Conservation (phyloP, 768 basidiomycete genomes). For the Tremella mesenterica region DNA sequence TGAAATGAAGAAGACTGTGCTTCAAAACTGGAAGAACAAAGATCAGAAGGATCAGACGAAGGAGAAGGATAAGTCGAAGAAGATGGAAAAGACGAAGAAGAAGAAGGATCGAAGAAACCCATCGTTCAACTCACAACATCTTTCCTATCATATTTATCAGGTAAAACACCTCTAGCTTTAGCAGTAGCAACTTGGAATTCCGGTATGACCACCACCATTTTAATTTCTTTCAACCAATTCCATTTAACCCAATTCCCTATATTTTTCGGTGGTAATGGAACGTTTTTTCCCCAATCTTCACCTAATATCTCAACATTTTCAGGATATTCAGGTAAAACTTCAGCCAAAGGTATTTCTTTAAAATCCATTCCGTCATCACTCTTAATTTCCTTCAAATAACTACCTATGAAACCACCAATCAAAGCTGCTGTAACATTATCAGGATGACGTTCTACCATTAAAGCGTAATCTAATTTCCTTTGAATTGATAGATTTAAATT, state of each 20-base stretch:
- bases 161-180: slow-evolving; percentile 82
- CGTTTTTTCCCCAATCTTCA: slow-evolving; percentile 79
- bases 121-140: slow-evolving; percentile 61
- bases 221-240: slow-evolving; percentile 72
- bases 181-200: slow-evolving; percentile 94
- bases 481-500: slow-evolving; percentile 58
- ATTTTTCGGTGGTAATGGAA: slow-evolving; percentile 75
- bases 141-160: slow-evolving; percentile 70
- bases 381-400: slow-evolving; percentile 85
- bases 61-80: no score
- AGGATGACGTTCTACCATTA: slow-evolving; percentile 98
- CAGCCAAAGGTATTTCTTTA: slow-evolving; percentile 83
- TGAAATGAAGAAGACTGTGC: no score
- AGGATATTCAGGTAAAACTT: slow-evolving; percentile 93
- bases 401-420: slow-evolving; percentile 92
- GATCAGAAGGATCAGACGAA: no score
- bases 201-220: slow-evolving; percentile 88
- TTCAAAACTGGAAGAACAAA: no score
- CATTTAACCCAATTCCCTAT: slow-evolving; percentile 94
- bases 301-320: slow-evolving; percentile 85
- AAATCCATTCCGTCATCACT: slow-evolving; percentile 70
- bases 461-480: slow-evolving; percentile 83
- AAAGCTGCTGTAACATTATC: slow-evolving; percentile 98
- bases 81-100: no score
- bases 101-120: not conserved